Base-by-base conservation (phyloP, 805 yeast species). In the Candida krabiensis region DNA sequence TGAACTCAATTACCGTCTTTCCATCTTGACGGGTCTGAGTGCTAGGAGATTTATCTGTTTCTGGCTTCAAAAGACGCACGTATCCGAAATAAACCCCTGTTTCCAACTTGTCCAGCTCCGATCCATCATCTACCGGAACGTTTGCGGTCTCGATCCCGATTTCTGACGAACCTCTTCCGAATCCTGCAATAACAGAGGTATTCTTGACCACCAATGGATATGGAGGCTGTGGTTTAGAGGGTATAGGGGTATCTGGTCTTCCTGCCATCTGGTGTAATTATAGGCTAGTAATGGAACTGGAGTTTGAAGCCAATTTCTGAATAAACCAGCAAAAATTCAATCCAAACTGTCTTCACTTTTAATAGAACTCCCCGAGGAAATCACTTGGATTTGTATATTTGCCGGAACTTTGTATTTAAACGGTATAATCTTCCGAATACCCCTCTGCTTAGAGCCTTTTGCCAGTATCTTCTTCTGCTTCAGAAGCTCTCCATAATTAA, bases 121-220 rank as follows among this genome's bases (percentile, higher is more conserved):
- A 71, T 25, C 70, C 64, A 3, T 66, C 69, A 9, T 48, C 51
- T 3, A 86, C 75, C 1, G 87, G 84, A 4, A 91, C 76, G 55
- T 91, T 91, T 5, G 97, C 98, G 0, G 99, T 93, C 2, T 99
- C 99, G 30, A 89, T 84, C 0, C 98, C 98, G 28, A 93, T 70
- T 50, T 88, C 96, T 0, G 93, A 62, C 0, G 97, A 87, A 0
- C 99, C 99, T 38, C 99, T 74, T 5, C 99, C 99, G 63, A 87
- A 93, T 0, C 99, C 99, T 21, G 90, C 71, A 14, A 81, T 70
- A 19, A 86, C 72, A 19, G 67, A 66, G 11, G 81, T 65, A 32
- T 62, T 58, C 12, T 58, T 62, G 4, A 70, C 63, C 4, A 70
- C 60, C 0, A 73, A 67, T 0, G 90, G 90, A 24, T 53, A 69